Conservation (phyloP, 306 rosid genomes). For the Pyrus betulifolia region DNA sequence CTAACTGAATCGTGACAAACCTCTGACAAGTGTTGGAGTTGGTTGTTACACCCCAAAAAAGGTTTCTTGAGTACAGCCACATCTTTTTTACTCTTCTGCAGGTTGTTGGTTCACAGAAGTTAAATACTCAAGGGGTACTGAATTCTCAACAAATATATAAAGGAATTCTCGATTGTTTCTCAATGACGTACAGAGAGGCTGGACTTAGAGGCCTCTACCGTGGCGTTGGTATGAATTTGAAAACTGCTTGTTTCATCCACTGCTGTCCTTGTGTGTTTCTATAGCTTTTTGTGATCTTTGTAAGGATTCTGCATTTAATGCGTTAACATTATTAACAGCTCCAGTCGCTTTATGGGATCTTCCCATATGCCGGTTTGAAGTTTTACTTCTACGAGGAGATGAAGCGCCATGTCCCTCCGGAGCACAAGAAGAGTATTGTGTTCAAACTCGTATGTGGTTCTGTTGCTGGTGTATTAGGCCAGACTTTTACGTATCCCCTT, state of each 20-base stretch:
- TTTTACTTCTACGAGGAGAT: conserved; percentile 92
- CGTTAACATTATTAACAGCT: conserved; percentile 45
- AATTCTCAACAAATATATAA: conserved; percentile 45
- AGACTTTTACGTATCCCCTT: conserved; percentile 92
- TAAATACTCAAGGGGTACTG: conserved; percentile 32
- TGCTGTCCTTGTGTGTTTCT: conserved; percentile 12
- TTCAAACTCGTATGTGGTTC: conserved; percentile 89
- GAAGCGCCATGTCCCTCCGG: conserved; percentile 83
- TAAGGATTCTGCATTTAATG: conserved; percentile 13
- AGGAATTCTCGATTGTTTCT: conserved; percentile 83
- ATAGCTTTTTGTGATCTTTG: conserved; percentile 17
- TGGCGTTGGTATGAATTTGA: conserved; percentile 67
- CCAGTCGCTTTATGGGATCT: conserved; percentile 92
- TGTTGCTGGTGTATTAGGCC: conserved; percentile 88
- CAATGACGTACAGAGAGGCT: conserved; percentile 62
- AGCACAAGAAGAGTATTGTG: conserved; percentile 55
- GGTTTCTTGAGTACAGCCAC: background rate
- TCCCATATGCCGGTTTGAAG: conserved; percentile 95
- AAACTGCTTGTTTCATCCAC: conserved; percentile 16
- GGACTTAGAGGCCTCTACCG: conserved; percentile 86
- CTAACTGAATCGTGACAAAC: background rate
- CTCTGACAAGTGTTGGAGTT: background rate
- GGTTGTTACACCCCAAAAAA: background rate
- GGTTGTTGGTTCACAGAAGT: conserved; percentile 62
- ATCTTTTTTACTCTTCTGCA: conserved; percentile 27